Percentiles rank a stretch among this genome's conserved stretches.
Conservation (phyloP, 2,329 filamentous ascomycete species). For the Scleromitrula shiraiana region DNA sequence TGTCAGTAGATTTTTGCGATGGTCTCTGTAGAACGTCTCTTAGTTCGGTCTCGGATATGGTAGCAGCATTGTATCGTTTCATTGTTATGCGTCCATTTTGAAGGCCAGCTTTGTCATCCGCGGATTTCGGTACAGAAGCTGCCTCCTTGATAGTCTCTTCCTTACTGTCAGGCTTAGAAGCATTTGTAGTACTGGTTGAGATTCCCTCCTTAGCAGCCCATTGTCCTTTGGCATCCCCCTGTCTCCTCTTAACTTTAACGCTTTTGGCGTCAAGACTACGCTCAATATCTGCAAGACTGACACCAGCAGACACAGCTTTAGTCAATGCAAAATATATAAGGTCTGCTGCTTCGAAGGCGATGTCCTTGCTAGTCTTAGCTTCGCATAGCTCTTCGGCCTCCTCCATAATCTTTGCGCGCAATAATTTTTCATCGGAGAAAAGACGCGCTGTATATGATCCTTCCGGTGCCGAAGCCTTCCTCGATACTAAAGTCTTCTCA, state of each 20-base stretch:
- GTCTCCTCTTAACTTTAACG: conserved; percentile 86
- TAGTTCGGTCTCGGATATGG: conserved; percentile 57
- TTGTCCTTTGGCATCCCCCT: conserved; percentile 87
- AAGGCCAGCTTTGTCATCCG: conserved; percentile 41
- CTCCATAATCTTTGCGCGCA: conserved; percentile 96
- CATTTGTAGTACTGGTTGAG: conserved; percentile 24
- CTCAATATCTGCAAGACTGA: conserved; percentile 82
- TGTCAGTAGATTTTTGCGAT: conserved; percentile 89
- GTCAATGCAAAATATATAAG: conserved; percentile 93
- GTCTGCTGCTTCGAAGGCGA: conserved; percentile 92
- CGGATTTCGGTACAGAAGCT: conserved; percentile 41
- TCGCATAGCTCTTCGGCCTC: conserved; percentile 93
- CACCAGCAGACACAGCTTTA: conserved; percentile 78
- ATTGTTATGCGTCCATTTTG: conserved; percentile 63
- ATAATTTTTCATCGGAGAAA: conserved; percentile 83
- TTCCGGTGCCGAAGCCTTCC: conserved; percentile 73
- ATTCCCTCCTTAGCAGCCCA: conserved; percentile 82
- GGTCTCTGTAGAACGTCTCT: conserved; percentile 73
- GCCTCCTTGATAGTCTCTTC: conserved; percentile 40
- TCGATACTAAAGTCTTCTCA: conserved; percentile 75
- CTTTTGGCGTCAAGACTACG: conserved; percentile 89
- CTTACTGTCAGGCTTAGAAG: conserved; percentile 19
- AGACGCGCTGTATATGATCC: conserved; percentile 91
- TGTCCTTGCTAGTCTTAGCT: conserved; percentile 70
- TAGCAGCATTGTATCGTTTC: conserved; percentile 65